Percentiles rank a stretch among this genome's conserved stretches.
Evolutionary conservation across 108 stramenopile species (phyloP).

Genomic region (Asterionellopsis glacialis): DNA sequence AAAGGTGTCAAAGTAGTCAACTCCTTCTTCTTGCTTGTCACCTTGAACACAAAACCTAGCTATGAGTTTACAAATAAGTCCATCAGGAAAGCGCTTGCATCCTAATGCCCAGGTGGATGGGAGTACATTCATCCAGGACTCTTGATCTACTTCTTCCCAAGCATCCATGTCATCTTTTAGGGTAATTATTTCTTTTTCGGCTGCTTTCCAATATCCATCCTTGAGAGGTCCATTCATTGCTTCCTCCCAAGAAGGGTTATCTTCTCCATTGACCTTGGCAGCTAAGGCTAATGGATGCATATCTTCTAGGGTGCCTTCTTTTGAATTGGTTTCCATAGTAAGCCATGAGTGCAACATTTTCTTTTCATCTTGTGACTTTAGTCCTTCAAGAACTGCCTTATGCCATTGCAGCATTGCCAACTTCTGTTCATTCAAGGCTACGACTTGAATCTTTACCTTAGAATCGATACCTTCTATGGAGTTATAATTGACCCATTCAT

Average conservation of each 20-base stretch:
- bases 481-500: too few species aligned
- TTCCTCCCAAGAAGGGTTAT: slow-evolving; percentile 31
- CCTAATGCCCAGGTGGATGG: slow-evolving; percentile 30
- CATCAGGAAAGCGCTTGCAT: slow-evolving; percentile 38
- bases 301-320: neutral
- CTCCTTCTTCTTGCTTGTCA: slow-evolving; percentile 44
- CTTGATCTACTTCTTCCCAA: slow-evolving; percentile 28
- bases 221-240: slow-evolving; percentile 30
- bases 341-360: too few species aligned
- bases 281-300: slow-evolving; percentile 8
- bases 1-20: too few species aligned
- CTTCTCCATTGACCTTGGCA: slow-evolving; percentile 11
- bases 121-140: slow-evolving; percentile 13
- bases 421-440: neutral
- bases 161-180: slow-evolving; percentile 12
- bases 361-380: neutral
- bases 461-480: too few species aligned
- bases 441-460: neutral
- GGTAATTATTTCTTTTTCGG: slow-evolving; percentile 21
- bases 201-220: slow-evolving; percentile 24
- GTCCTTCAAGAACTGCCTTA: neutral
- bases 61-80: slow-evolving; percentile 42
- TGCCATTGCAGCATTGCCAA: neutral
- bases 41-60: slow-evolving; percentile 52
- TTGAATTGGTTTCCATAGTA: neutral